phyloP scores from a whole-genome alignment of 1,284 basidiomycete species.

The Trametes versicolor region DNA sequence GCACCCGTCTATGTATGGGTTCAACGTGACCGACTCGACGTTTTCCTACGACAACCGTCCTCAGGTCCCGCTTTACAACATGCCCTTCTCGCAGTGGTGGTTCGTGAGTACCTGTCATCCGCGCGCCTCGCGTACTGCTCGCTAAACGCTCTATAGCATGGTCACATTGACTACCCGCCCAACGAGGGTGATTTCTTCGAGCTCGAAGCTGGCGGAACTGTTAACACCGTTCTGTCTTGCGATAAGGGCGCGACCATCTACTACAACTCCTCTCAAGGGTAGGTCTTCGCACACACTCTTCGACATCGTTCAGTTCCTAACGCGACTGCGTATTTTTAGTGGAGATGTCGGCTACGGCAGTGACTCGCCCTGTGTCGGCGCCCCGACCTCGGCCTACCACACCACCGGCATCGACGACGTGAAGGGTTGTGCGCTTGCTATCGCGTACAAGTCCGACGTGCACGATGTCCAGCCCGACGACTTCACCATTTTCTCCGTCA shows the following conservation, averaged over 20 bases:
- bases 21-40: conserved; percentile 63
- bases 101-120: conserved; percentile 48
- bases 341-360: conserved; percentile 57
- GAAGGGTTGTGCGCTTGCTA: conserved; percentile 73
- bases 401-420: conserved; percentile 62
- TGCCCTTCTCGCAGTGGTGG: conserved; percentile 75
- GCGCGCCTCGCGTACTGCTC: not conserved
- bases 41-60: conserved; percentile 65
- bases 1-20: conserved; percentile 55
- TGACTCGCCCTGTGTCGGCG: conserved; percentile 60
- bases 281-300: not conserved
- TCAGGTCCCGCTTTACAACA: conserved; percentile 62
- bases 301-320: not conserved
- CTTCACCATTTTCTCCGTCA: conserved; percentile 78
- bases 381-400: conserved; percentile 57
- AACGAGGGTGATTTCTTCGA: conserved; percentile 63
- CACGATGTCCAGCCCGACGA: conserved; percentile 66
- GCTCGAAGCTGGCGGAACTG: conserved; percentile 62
- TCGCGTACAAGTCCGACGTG: conserved; percentile 73
- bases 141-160: conserved; percentile 47
- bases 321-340: conserved; percentile 37
- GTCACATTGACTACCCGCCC: conserved; percentile 65
- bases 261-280: conserved; percentile 55
- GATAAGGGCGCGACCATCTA: conserved; percentile 65
- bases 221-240: conserved; percentile 63